Percentiles rank a stretch among this genome's conserved stretches.
Evolutionary conservation across 345 rosid genomes (phyloP).

Genomic region (Eucalyptus melliodora): DNA sequence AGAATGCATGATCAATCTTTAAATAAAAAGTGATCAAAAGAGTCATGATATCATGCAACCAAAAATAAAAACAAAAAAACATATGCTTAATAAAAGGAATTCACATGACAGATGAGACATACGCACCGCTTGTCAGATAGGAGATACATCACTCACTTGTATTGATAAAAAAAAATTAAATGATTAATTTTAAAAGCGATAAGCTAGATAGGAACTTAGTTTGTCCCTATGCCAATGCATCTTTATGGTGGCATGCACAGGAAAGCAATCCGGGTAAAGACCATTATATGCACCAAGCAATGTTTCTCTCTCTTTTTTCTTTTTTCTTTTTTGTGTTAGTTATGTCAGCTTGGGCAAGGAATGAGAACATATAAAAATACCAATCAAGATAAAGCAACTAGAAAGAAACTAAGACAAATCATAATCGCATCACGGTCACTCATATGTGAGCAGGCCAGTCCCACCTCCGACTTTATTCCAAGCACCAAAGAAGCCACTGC

Average conservation of each 20-base stretch:
- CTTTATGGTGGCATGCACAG: neutral
- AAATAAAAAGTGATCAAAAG: neutral
- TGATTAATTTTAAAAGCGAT: neutral
- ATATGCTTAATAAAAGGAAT: neutral
- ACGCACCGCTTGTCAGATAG: neutral
- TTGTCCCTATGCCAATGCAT: neutral
- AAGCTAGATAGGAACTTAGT: neutral
- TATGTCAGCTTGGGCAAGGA: neutral
- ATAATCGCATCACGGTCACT: neutral
- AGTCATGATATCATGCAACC: neutral
- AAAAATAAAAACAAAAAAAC: neutral
- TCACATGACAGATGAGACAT: neutral
- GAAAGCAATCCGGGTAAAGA: neutral
- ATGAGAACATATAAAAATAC: neutral
- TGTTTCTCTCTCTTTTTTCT: neutral
- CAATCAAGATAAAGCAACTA: neutral
- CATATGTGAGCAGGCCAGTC: neutral
- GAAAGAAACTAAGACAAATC: neutral
- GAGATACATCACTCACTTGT: neutral
- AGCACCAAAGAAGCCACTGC: conserved; percentile 84
- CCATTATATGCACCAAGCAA: neutral
- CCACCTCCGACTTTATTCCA: conserved; percentile 96
- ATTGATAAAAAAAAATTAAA: neutral
- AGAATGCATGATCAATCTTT: neutral
- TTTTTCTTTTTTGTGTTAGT: neutral